Percentiles rank a stretch among this genome's conserved stretches.
phyloP scores from a whole-genome alignment of 768 basidiomycete species.

The Tulasnella sp. region DNA sequence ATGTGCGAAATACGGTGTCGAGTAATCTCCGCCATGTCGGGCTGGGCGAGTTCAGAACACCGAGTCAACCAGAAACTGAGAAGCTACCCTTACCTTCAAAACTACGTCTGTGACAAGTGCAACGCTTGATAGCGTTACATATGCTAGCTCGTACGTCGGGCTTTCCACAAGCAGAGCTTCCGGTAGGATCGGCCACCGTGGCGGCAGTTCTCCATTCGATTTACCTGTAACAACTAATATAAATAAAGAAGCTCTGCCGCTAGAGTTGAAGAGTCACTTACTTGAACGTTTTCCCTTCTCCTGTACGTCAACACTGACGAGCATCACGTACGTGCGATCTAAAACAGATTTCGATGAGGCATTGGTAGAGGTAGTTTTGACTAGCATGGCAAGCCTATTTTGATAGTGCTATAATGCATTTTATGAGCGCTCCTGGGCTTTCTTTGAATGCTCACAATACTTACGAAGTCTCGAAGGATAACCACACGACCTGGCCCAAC shows the following conservation, averaged over 20 bases:
- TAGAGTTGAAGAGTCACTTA: constrained; percentile 41
- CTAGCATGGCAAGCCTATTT: constrained; percentile 67
- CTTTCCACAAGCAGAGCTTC: constrained; percentile 53
- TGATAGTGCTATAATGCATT: constrained; percentile 67
- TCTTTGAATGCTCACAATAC: constrained; percentile 39
- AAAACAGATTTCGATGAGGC: constrained; percentile 37
- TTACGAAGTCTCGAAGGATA: constrained; percentile 77
- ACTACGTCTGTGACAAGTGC: constrained; percentile 68
- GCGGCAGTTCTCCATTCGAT: constrained; percentile 61
- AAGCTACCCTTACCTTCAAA: constrained; percentile 61
- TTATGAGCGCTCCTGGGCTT: not conserved
- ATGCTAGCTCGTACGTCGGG: constrained; percentile 65
- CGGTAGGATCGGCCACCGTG: constrained; percentile 74
- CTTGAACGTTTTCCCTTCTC: constrained; percentile 62
- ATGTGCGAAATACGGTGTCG: constrained; percentile 64
- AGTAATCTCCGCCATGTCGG: constrained; percentile 72
- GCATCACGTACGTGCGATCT: constrained; percentile 61
- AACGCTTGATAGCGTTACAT: constrained; percentile 73
- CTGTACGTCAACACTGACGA: constrained; percentile 69
- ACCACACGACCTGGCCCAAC: constrained; percentile 78
- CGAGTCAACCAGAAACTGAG: constrained; percentile 20
- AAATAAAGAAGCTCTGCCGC: not conserved
- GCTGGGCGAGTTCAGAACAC: constrained; percentile 48
- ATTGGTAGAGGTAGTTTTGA: constrained; percentile 63
- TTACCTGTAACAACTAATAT: constrained; percentile 52